These are phyloP conservation scores for Brassica napus DNA, from an alignment of 345 rosid genomes.

Conservation along the genomic window DNA sequence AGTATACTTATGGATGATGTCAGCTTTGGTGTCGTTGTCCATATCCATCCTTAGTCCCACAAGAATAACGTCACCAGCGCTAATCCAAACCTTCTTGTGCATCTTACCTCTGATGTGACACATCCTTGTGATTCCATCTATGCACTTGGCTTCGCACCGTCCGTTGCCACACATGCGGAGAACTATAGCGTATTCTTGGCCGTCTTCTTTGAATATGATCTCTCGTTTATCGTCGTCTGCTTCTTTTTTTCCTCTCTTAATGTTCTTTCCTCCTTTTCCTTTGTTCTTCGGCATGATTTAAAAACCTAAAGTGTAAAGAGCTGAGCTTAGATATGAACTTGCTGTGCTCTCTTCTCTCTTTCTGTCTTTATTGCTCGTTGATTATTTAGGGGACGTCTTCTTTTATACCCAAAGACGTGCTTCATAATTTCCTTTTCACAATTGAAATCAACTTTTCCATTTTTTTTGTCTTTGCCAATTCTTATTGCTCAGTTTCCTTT, in stretches of 20 bases:
- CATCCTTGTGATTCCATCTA: not conserved
- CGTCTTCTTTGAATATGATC: conserved; percentile 1
- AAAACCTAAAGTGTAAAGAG: not conserved
- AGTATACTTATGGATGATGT: not conserved
- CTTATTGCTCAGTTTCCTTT: not conserved
- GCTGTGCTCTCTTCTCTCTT: not conserved
- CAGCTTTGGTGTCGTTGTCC: not conserved
- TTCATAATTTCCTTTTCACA: not conserved
- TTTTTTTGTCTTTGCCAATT: not conserved
- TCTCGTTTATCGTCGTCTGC: not conserved
- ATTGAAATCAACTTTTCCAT: not conserved
- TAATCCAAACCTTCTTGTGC: not conserved
- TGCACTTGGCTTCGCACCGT: not conserved
- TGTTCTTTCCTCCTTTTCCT: not conserved
- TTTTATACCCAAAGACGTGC: not conserved
- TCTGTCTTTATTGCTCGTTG: not conserved
- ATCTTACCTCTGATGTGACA: conserved; percentile 2
- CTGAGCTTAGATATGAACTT: not conserved
- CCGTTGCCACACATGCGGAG: not conserved
- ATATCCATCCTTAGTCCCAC: not conserved
- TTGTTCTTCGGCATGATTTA: not conserved
- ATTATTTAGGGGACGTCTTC: not conserved
- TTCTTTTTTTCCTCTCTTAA: not conserved
- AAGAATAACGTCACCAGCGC: not conserved
- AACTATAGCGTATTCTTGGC: not conserved